A percentile compares a stretch with the other conserved stretches of the same genome.
Conservation (phyloP, 306 rosid genomes). For the Spatholobus suberectus region DNA sequence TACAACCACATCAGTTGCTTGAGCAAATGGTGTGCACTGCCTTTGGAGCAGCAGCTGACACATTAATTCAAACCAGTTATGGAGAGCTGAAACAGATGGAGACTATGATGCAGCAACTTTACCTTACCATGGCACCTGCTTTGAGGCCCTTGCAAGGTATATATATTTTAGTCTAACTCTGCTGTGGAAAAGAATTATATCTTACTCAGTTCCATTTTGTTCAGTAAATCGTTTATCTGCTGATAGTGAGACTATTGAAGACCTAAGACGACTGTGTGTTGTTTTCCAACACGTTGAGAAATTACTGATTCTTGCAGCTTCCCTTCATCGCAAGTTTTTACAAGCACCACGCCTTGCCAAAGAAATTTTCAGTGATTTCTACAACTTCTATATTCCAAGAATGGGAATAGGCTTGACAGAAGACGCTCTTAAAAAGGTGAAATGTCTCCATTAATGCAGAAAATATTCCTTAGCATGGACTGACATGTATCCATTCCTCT, state of each 20-base stretch:
- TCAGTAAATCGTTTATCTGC: slow-evolving; percentile 67
- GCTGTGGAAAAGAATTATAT: not conserved
- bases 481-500: slow-evolving; percentile 15
- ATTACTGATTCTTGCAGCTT: slow-evolving; percentile 70
- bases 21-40: slow-evolving; percentile 84
- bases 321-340: slow-evolving; percentile 74
- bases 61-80: slow-evolving; percentile 66
- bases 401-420: slow-evolving; percentile 62
- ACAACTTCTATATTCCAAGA: slow-evolving; percentile 65
- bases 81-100: slow-evolving; percentile 77
- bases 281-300: slow-evolving; percentile 78
- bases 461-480: slow-evolving; percentile 16
- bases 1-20: slow-evolving; percentile 79
- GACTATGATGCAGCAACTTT: slow-evolving; percentile 71
- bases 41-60: slow-evolving; percentile 74
- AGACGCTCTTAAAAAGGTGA: slow-evolving; percentile 56
- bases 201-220: slow-evolving; percentile 33
- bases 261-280: slow-evolving; percentile 66
- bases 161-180: slow-evolving; percentile 1
- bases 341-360: slow-evolving; percentile 67
- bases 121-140: slow-evolving; percentile 65
- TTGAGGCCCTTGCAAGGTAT: slow-evolving; percentile 74
- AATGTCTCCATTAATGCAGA: not conserved
- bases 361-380: slow-evolving; percentile 73
- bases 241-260: slow-evolving; percentile 69